These are phyloP conservation scores for Hypoxylon sp. DNA, from an alignment of 2,329 filamentous ascomycete genomes.

Conservation along the genomic window DNA sequence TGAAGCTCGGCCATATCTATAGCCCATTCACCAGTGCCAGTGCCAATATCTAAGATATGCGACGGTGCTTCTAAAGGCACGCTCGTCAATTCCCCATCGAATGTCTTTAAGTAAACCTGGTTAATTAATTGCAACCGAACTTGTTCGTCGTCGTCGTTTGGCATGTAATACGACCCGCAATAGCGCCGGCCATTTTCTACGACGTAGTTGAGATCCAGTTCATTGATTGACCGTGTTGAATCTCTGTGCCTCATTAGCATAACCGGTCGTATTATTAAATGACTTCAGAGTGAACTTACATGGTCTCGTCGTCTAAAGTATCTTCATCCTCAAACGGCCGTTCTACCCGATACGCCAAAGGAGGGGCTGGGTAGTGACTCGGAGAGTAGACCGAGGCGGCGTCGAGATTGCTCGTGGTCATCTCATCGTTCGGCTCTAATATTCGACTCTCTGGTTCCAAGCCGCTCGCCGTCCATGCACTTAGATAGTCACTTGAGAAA, in stretches of 20 bases:
- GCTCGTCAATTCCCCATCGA: conserved; percentile 63
- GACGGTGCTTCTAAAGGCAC: conserved; percentile 60
- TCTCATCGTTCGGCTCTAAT: conserved; percentile 47
- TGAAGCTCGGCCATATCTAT: conserved; percentile 69
- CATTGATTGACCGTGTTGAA: conserved; percentile 65
- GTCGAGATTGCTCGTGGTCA: conserved; percentile 53
- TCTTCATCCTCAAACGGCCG: conserved; percentile 34
- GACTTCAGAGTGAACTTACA: conserved; percentile 57
- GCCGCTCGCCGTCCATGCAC: conserved; percentile 49
- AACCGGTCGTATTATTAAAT: not conserved
- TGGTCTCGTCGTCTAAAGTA: conserved; percentile 53
- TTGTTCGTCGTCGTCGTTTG: conserved; percentile 76
- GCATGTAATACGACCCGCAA: conserved; percentile 75
- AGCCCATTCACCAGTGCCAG: conserved; percentile 69
- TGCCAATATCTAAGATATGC: conserved; percentile 71
- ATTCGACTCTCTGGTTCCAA: conserved; percentile 42
- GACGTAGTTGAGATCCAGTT: conserved; percentile 68
- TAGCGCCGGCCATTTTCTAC: conserved; percentile 75
- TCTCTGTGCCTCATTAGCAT: conserved; percentile 47
- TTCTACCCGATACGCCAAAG: conserved; percentile 56
- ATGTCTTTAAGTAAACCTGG: conserved; percentile 71
- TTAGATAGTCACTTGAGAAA: conserved; percentile 52
- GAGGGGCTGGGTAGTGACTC: conserved; percentile 59
- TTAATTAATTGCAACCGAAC: conserved; percentile 74
- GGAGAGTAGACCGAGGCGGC: conserved; percentile 62